phyloP scores from a whole-genome alignment of 75 land plant species.

The Adiantum capillusveneris region DNA sequence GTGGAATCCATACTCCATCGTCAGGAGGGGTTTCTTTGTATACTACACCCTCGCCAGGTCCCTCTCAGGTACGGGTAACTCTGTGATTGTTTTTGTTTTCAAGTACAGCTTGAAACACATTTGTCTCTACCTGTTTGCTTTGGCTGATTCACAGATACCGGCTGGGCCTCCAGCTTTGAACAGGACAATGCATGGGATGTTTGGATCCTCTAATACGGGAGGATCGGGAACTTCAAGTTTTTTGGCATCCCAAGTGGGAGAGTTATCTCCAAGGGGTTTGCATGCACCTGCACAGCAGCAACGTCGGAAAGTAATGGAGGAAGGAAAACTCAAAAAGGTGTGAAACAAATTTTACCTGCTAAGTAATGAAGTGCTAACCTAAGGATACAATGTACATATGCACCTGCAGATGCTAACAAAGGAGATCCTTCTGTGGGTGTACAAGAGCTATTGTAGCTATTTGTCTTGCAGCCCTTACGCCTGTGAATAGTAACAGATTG shows the following conservation, averaged over 20 bases:
- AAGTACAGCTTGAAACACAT: neutral
- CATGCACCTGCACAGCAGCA: constrained; percentile 56
- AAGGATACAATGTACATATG: no score
- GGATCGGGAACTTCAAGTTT: constrained; percentile 10
- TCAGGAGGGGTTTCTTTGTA: constrained; percentile 17
- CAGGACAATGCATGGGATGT: constrained; percentile 16
- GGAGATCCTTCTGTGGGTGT: no score
- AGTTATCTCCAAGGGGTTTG: constrained; percentile 44
- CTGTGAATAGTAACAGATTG: no score
- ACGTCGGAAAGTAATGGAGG: constrained; percentile 81
- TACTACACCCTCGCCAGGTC: constrained; percentile 44
- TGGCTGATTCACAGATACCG: neutral
- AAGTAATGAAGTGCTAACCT: no score
- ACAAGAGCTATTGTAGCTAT: no score
- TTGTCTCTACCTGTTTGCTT: neutral
- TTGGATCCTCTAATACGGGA: neutral
- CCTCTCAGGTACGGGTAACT: constrained; percentile 26
- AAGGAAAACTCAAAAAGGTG: constrained; percentile 96
- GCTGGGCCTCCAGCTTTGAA: constrained; percentile 56
- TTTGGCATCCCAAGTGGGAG: constrained; percentile 15
- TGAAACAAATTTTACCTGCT: no score
- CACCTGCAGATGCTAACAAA: no score
- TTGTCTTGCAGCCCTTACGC: no score
- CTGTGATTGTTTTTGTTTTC: neutral
- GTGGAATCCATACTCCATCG: constrained; percentile 4